Percentiles rank a stretch among this genome's conserved stretches.
phyloP scores from a whole-genome alignment of 176 grass and related monocot species.

The Oryza rufipogon region DNA sequence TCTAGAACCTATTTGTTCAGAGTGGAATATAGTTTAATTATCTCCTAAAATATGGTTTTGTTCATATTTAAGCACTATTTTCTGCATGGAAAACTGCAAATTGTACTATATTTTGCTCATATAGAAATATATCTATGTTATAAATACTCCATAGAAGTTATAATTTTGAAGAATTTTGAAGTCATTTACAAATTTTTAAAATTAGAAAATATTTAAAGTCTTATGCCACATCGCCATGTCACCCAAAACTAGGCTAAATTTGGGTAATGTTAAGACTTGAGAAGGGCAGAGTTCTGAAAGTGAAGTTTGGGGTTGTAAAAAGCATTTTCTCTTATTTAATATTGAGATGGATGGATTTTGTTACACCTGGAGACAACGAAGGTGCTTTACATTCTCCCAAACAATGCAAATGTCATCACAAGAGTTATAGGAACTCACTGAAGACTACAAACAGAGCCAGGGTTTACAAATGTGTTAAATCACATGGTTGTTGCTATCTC shows the following conservation, averaged over 20 bases:
- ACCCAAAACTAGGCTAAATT: no score
- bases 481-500: constrained; percentile 7
- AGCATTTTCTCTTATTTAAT: neutral
- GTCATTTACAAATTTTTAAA: no score
- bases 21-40: neutral
- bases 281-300: no score
- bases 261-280: no score
- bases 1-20: neutral
- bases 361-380: constrained; percentile 29
- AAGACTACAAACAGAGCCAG: neutral
- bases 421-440: neutral
- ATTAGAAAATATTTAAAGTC: no score
- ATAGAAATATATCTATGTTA: no score
- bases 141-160: no score
- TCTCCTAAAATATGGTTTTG: neutral
- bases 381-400: constrained; percentile 10
- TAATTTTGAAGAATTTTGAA: no score
- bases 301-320: neutral
- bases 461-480: constrained; percentile 15
- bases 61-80: no score
- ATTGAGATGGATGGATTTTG: constrained; percentile 9
- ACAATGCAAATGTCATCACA: neutral
- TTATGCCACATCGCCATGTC: no score
- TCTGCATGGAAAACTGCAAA: no score
- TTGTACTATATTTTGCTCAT: no score